Evolutionary conservation across 805 yeast genomes (phyloP), one percentile per base, ranked within the genome.

Genomic region (Myxozyma sirexii): DNA sequence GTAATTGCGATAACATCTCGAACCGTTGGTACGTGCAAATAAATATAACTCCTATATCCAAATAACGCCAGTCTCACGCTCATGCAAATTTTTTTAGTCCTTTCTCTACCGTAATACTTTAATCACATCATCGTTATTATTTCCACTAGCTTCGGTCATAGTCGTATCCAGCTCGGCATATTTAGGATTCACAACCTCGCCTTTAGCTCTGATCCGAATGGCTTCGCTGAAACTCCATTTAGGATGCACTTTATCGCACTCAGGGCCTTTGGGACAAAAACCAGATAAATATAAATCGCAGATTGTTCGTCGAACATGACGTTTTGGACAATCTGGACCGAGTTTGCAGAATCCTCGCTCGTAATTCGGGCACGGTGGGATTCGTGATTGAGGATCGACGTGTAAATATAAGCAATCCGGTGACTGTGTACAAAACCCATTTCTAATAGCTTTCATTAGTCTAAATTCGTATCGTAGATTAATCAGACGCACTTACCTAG

Each of bases 371-470:
- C 99, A 94, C 60, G 86, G 88, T 0, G 97, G 96, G n/a, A 92
- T 84, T 73, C 88, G 88, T 67, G 87, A 82, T 69, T 83, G 85
- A 4, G 97, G 97, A 71, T 92, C 97, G 29, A 92, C 85, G 72
- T 94, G 99, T 54, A 89, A 78, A 73, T 90, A 94, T 56, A 90
- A 84, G 72, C 99, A 94, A 71, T 94, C 99, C 0, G 96, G 94
- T 0, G 91, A 82, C 72, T 91, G 97, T 4, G 96, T 87, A 73
- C 99, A 93, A 19, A 62, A 62, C 21, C 64, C 64, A 23, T 62
- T 60, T 37, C 63, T 37, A n/a, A 17, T 38, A 31, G 19, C n/a
- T n/a, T 23, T 35, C 13, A 33, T 50, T 50, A 50, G 54, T 29
- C 13, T 5, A 67, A 19, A 26, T 24, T 23, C 26, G 27, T 24